These are phyloP conservation scores for Penicillium tannophilum DNA, from an alignment of 495 filamentous ascomycete species.

Conservation along the genomic window DNA sequence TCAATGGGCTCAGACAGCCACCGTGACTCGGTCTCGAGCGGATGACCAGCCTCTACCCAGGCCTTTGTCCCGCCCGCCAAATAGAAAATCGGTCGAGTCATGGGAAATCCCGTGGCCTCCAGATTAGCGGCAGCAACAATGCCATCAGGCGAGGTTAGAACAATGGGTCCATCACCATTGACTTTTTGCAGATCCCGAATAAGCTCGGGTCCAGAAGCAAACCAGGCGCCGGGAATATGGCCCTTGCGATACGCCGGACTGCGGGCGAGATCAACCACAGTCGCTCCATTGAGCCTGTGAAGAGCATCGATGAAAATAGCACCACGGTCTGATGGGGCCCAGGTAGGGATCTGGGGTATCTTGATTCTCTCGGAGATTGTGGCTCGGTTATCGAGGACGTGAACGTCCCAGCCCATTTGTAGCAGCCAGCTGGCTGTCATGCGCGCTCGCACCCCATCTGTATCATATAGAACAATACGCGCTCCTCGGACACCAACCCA, in stretches of 20 bases:
- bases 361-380: neutral
- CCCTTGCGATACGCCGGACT: constrained; percentile 28
- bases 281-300: constrained; percentile 9
- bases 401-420: constrained; percentile 32
- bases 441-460: constrained; percentile 25
- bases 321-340: neutral
- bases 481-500: constrained; percentile 31
- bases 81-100: constrained; percentile 18
- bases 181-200: constrained; percentile 18
- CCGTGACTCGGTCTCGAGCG: constrained; percentile 23
- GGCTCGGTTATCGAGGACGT: constrained; percentile 17
- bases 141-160: constrained; percentile 36
- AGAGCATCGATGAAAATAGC: constrained; percentile 17
- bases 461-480: constrained; percentile 30
- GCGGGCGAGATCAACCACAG: constrained; percentile 29
- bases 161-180: constrained; percentile 16
- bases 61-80: constrained; percentile 25
- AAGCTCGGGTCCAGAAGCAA: constrained; percentile 30
- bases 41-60: constrained; percentile 21
- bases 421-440: constrained; percentile 32
- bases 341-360: constrained; percentile 4
- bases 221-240: constrained; percentile 31
- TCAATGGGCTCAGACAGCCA: constrained; percentile 31
- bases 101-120: constrained; percentile 1
- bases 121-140: constrained; percentile 43